Percentiles rank a stretch among this genome's conserved stretches.
Evolutionary conservation across 176 grass and related monocot genomes (phyloP).

Genomic region (Bromus sterilis): DNA sequence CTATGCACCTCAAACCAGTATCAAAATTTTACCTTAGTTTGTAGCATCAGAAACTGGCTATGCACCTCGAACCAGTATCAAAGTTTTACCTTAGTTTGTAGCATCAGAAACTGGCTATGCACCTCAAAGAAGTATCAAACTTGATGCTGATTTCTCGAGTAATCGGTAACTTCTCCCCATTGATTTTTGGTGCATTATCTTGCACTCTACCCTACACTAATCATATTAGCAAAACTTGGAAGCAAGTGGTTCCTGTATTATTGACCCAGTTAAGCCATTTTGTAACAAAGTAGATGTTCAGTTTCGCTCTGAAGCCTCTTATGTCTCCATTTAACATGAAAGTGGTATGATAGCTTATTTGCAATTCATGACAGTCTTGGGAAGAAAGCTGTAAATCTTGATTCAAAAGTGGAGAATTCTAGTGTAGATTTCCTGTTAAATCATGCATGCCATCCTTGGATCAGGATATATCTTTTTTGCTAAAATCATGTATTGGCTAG

Average conservation of each 20-base stretch:
- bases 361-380: neutral
- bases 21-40: too few relatives aligned
- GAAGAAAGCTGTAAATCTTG: neutral
- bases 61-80: too few relatives aligned
- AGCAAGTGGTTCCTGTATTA: neutral
- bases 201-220: neutral
- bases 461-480: neutral
- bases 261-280: neutral
- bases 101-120: neutral
- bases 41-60: too few relatives aligned
- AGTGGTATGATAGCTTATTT: neutral
- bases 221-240: neutral
- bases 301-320: neutral
- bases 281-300: neutral
- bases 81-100: too few relatives aligned
- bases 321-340: neutral
- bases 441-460: conserved; percentile 4
- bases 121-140: neutral
- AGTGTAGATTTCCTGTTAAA: neutral
- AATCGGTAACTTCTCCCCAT: neutral
- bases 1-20: neutral
- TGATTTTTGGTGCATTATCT: neutral
- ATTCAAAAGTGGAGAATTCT: neutral
- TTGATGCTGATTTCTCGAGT: neutral
- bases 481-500: neutral